Percentiles rank a stretch among this genome's conserved stretches.
Evolutionary conservation across 768 basidiomycete genomes (phyloP).

Genomic region (Suillus subluteus): DNA sequence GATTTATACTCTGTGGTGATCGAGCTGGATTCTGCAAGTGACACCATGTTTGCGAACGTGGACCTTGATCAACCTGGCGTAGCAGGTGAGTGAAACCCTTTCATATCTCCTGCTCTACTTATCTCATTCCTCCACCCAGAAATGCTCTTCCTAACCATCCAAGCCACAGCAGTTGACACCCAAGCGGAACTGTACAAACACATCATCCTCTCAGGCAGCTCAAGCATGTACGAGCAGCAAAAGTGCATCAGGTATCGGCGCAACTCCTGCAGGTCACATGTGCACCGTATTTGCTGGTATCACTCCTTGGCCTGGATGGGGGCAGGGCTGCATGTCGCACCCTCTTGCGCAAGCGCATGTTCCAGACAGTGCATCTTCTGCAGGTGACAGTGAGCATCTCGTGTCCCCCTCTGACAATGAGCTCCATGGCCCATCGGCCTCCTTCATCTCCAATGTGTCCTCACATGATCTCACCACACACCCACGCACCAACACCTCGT

Average conservation of each 20-base stretch:
- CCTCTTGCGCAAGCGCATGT: constrained; percentile 61
- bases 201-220: constrained; percentile 95
- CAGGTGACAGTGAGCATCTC: constrained; percentile 25
- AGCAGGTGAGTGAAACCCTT: constrained; percentile 76
- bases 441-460: constrained; percentile 81
- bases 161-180: constrained; percentile 86
- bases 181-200: constrained; percentile 96
- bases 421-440: constrained; percentile 51
- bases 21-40: too few species aligned
- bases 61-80: constrained; percentile 97
- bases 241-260: constrained; percentile 34
- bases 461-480: constrained; percentile 88
- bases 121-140: constrained; percentile 46
- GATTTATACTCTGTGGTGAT: too few species aligned
- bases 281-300: constrained; percentile 63
- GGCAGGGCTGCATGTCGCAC: constrained; percentile 55
- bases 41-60: too few species aligned
- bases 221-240: constrained; percentile 82
- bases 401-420: constrained; percentile 50
- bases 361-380: constrained; percentile 43
- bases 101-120: not conserved
- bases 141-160: constrained; percentile 96
- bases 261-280: constrained; percentile 40
- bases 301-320: constrained; percentile 62
- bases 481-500: constrained; percentile 80